Evolutionary conservation across 306 rosid species (phyloP), one percentile per base, ranked within the genome.

Genomic region (Castanea crenata): DNA sequence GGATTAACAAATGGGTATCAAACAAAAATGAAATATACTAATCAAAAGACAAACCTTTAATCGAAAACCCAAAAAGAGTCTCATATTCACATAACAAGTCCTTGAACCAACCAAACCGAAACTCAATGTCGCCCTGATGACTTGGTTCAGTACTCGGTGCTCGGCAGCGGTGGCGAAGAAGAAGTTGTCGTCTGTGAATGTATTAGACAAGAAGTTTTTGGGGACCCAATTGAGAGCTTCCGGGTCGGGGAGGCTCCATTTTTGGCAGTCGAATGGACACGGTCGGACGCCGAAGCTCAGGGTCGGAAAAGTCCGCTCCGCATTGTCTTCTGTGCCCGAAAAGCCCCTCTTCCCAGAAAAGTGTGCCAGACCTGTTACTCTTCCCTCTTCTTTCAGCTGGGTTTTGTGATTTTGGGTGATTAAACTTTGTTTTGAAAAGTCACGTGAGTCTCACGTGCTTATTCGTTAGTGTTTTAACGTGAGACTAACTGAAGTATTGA

Each of bases 301-400:
- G 69, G 85, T 89, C 61, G 92, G 80, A 38, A 38, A 38, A 35
- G 92, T 88, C 19, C 88, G 92, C 73, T 88, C 96, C 16, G 89
- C 90, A 38, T 76, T 95, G 55, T 95, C 99, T 1, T 88, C 87
- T 23, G 96, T 95, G 46, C 99, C 99, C 18, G 96, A 91, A 69
- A 90, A 95, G 86, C 98, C 97, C 11, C 85, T 87, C 32, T 23
- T 23, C 23, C 23, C 23, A 23, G 23, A 23, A 23, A 23, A 23
- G 23, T 23, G 1, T 23, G 23, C 23, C 23, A 23, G 23, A 23
- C 23, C 0, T 23, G 23, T 23, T 23, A 23, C 23, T 23, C 23
- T 23, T 23, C 23, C 23, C 23, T 23, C 23, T 23, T 23, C 23
- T 23, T 23, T 23, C 23, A 23, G 23, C 23, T 23, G 23, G 23